phyloP scores from a whole-genome alignment of 148 eudicot genomes.

The Rhododendron henanense region DNA sequence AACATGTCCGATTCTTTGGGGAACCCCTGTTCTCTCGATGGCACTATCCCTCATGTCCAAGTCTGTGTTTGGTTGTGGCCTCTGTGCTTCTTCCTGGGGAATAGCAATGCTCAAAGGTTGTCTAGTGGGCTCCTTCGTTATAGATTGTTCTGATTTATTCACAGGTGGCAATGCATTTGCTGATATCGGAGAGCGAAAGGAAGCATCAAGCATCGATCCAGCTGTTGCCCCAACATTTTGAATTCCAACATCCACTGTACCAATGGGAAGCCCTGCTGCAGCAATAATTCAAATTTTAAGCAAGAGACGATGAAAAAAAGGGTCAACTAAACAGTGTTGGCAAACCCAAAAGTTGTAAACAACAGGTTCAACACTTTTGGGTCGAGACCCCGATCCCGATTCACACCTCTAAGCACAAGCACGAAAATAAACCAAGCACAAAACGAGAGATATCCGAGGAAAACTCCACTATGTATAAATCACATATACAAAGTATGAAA shows the following conservation, averaged over 20 bases:
- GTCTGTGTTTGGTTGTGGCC: slow-evolving; percentile 11
- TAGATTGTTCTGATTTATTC: background rate
- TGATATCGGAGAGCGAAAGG: slow-evolving; percentile 38
- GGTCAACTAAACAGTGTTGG: background rate
- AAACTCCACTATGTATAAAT: too few species aligned
- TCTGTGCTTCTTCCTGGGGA: slow-evolving; percentile 16
- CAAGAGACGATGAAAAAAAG: background rate
- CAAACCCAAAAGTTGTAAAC: background rate
- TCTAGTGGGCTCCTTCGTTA: background rate
- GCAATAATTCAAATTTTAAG: background rate
- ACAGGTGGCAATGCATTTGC: slow-evolving; percentile 26
- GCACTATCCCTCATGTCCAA: slow-evolving; percentile 16
- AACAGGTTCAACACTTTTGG: background rate
- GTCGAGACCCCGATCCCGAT: too few species aligned
- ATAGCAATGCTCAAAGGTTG: background rate
- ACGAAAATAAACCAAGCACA: too few species aligned
- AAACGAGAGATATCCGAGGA: too few species aligned
- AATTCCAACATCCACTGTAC: slow-evolving; percentile 17
- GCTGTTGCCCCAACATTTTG: slow-evolving; percentile 21
- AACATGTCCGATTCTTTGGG: slow-evolving; percentile 40
- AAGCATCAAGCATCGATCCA: slow-evolving; percentile 29
- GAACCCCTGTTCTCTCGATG: slow-evolving; percentile 27
- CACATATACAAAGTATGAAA: too few species aligned
- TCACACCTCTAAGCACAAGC: too few species aligned
- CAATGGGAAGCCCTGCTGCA: slow-evolving; percentile 18